Evolutionary conservation across 495 filamentous ascomycete genomes (phyloP), one percentile per base, ranked within the genome.

Genomic region (Tetracladium setigerum): DNA sequence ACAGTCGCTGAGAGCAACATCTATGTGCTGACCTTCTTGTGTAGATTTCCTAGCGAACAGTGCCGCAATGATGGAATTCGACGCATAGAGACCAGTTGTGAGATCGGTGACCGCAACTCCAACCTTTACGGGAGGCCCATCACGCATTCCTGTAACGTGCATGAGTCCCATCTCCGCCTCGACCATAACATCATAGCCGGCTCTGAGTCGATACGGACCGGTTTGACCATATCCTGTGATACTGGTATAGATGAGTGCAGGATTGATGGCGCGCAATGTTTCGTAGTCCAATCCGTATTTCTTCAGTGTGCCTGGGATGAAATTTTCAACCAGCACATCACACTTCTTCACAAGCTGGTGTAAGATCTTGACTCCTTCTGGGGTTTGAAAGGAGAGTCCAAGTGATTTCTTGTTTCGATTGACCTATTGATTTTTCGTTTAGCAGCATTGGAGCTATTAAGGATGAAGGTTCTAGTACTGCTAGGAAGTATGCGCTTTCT

Each of bases 111-210:
- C 89, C 4, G 90, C 90, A 11, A 95, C 90, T 6, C 90, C 90
- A 2, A 96, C 90, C 63, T 96, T 96, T n/a, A 95, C 90, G 0
- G 90, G 90, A 2, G 87, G 84, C 0, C 90, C 86, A 43, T 92
- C 86, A 50, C 86, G 68, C 37, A 73, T 71, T n/a, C 90, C 90
- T 1, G 90, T 96, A 43, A 96, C 95, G 62, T 96, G 90, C 90
- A 96, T 96, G 46, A 96, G 59, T 5, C 90, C 90, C 69, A 96
- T 87, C 62, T 96, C 90, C 38, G 89, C 90, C 65, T 96, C 90
- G 0, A 96, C 90, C 88, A 96, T 95, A 47, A 96, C 90, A 63
- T 96, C 90, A 70, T 96, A 96, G 13, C 90, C 90, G 9, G 90
- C 87, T 5, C 90, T 77, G 41, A 79, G 77, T 19, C 84, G 82